Percentiles rank a stretch among this genome's conserved stretches.
Evolutionary conservation across 352 stramenopile species (phyloP).

Genomic region (Globisporangium solare): DNA sequence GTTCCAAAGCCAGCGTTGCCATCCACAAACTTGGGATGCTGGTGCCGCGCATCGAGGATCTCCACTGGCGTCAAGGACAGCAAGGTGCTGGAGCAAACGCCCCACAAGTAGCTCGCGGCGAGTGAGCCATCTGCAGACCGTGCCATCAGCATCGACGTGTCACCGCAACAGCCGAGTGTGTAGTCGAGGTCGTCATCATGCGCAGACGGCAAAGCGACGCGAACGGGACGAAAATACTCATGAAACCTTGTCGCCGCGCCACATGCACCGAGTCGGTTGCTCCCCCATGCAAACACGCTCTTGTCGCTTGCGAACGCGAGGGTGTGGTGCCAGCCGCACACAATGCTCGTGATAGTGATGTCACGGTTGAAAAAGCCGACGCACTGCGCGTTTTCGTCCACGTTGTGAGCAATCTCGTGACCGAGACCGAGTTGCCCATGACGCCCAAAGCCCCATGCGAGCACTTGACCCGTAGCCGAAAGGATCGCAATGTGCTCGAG

Average conservation of each 20-base stretch:
- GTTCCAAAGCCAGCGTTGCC: conserved; percentile 7
- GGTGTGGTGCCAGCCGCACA: conserved; percentile 33
- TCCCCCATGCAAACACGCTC: conserved; percentile 33
- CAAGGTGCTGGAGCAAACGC: conserved; percentile 11
- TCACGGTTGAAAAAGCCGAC: conserved; percentile 25
- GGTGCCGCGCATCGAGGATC: background rate
- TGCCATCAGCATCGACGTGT: conserved; percentile 18
- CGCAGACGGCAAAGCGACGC: conserved; percentile 18
- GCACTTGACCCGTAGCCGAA: conserved; percentile 22
- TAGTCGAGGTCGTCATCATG: background rate
- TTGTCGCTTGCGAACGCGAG: conserved; percentile 20
- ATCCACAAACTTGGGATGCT: background rate
- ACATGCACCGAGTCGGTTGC: conserved; percentile 31
- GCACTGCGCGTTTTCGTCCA: conserved; percentile 10
- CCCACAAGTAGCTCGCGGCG: conserved; percentile 19
- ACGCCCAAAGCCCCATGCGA: conserved; percentile 29
- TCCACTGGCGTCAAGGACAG: conserved; percentile 7
- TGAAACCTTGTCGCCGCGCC: conserved; percentile 40
- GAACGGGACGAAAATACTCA: conserved; percentile 34
- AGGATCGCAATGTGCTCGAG: conserved; percentile 30
- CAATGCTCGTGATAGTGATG: conserved; percentile 18
- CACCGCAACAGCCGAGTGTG: conserved; percentile 18
- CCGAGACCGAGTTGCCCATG: conserved; percentile 34
- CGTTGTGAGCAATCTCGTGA: conserved; percentile 10
- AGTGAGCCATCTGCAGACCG: conserved; percentile 1